These are phyloP conservation scores for Eryngium alpinum DNA, from an alignment of 140 eudicot species.

Conservation along the genomic window DNA sequence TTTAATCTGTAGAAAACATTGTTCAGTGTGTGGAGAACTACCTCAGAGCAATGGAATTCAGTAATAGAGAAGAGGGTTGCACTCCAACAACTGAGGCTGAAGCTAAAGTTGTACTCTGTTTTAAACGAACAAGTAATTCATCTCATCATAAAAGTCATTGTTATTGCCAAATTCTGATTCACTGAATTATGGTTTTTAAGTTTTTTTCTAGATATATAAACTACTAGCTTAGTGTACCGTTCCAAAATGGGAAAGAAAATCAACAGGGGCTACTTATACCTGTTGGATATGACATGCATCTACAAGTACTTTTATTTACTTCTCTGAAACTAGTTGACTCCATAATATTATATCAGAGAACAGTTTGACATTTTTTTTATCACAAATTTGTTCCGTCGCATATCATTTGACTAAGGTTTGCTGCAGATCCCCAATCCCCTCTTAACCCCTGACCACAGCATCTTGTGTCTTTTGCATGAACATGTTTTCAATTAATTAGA, in stretches of 20 bases:
- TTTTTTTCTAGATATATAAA: neutral
- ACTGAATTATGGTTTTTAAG: neutral
- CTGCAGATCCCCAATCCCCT: neutral
- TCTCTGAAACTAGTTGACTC: neutral
- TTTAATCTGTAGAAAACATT: slow-evolving; percentile 52
- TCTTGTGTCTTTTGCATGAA: neutral
- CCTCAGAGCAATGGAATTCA: slow-evolving; percentile 46
- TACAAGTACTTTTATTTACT: neutral
- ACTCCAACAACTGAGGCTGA: slow-evolving; percentile 59
- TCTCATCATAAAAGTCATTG: neutral
- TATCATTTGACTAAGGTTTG: neutral
- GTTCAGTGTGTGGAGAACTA: slow-evolving; percentile 56
- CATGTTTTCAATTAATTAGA: neutral
- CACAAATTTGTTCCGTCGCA: neutral
- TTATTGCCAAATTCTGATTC: neutral
- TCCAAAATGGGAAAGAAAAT: neutral
- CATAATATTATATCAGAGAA: neutral
- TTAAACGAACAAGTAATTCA: slow-evolving; percentile 63
- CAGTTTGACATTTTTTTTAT: neutral
- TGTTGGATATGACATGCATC: neutral
- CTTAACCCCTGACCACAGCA: neutral
- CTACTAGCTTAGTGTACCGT: neutral
- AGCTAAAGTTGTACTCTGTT: slow-evolving; percentile 52
- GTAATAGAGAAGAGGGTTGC: slow-evolving; percentile 53
- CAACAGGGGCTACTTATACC: neutral